Conservation (phyloP, 1,284 basidiomycete genomes). For the Moniliophthora roreri region DNA sequence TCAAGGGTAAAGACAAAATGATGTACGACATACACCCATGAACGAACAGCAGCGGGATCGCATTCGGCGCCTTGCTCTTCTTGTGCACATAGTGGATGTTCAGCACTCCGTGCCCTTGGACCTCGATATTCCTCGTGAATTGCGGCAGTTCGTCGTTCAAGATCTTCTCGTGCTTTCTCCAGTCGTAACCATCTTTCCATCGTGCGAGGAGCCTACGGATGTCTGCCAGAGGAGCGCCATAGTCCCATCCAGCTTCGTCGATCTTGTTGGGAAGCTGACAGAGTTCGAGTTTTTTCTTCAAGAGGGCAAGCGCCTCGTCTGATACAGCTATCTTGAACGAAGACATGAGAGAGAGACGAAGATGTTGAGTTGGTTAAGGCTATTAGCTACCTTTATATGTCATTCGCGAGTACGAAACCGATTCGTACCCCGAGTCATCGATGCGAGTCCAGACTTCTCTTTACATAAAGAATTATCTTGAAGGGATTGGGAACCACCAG, state of each 20-base stretch:
- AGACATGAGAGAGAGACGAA: conserved; percentile 23
- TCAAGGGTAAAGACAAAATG: neutral
- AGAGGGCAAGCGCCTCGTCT: conserved; percentile 32
- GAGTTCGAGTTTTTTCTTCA: conserved; percentile 42
- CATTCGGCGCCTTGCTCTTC: too few relatives aligned
- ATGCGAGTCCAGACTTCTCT: too few relatives aligned
- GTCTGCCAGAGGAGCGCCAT: conserved; percentile 48
- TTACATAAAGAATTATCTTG: too few relatives aligned
- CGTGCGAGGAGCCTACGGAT: conserved; percentile 39
- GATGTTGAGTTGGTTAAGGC: too few relatives aligned
- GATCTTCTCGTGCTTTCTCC: conserved; percentile 41
- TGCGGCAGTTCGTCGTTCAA: conserved; percentile 48
- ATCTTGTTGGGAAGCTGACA: conserved; percentile 49
- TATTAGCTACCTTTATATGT: too few relatives aligned
- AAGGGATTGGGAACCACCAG: too few relatives aligned
- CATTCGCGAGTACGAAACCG: too few relatives aligned
- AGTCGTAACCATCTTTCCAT: conserved; percentile 48
- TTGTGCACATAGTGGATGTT: conserved; percentile 54
- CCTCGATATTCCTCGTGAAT: conserved; percentile 44
- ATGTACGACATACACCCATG: conserved; percentile 53
- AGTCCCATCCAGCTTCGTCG: conserved; percentile 37
- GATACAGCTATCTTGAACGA: conserved; percentile 45
- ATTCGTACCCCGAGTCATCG: too few relatives aligned
- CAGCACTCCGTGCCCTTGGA: conserved; percentile 41
- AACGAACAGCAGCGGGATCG: conserved; percentile 52